Base-by-base conservation (phyloP, 2,329 filamentous ascomycete genomes). In the Fusarium solani-melongenae region DNA sequence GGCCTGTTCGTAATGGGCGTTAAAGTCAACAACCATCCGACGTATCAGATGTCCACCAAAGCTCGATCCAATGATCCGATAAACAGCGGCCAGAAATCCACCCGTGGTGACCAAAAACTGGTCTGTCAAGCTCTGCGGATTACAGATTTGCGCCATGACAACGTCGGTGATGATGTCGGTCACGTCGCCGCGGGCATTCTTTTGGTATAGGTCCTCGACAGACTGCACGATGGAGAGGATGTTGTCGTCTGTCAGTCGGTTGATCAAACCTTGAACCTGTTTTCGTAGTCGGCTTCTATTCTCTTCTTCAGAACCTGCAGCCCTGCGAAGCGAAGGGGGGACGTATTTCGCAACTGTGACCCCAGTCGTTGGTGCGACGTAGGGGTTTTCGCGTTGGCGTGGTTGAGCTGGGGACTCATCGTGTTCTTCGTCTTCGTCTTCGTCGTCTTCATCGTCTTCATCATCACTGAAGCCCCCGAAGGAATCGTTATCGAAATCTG, bases 61-160 rank as follows among this genome's bases (percentile, higher is more conserved):
- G 77, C 97, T 96, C 15, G 92, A 92, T 7, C 96, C 96, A 51
- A 96, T 88, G 8, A 96, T 88, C 79, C 94, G 97, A 84, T 98
- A 98, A 1, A 97, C 83, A 0, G 95, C 94, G 6, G 96, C 91
- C 38, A 96, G 91, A 79, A 98, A 98, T 6, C 95, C 96, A 39
- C 95, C 95, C 65, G 95, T 93, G 12, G 98, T 89, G 60, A 98
- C 94, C 63, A 98, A 90, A 76, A 98, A 97, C 0, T 95, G 96
- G 76, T 98, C 96, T 6, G 93, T 91, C 3, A 98, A 86, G 49
- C 87, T 91, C 27, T 95, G 93, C 8, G 92, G 90, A 76, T 97
- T 94, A 77, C 91, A 92, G 33, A 98, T 89, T 67, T 96, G 89
- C n/a, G 90, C 89, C 69, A 98, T 87, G 1, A 98, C 85, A 2